Evolutionary conservation across 164 flowering plant genomes (phyloP), one percentile per base, ranked within the genome.

Genomic region (Pachysandra terminalis): DNA sequence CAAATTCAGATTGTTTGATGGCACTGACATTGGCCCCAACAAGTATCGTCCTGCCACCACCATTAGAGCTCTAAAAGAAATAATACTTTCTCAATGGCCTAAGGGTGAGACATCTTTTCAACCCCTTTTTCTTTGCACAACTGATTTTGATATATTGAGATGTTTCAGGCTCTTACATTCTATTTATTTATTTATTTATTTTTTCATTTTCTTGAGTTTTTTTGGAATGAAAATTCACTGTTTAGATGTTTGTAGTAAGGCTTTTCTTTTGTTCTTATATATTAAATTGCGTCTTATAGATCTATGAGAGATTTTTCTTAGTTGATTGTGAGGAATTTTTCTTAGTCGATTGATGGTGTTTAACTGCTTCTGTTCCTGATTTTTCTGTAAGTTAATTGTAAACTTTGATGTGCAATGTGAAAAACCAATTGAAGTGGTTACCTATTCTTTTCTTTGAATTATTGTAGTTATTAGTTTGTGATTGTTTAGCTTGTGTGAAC

Each of bases 1-100:
- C 35, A 90, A 85, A 68, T 90, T 90, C 73, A 80, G 92, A 82
- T 84, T 90, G 15, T 71, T 67, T 26, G 92, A 90, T 81, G 92
- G 94, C 23, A 78, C 81, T 19, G 92, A 88, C 69, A 85, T 88
- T 40, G 94, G 97, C 21, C 97, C 97, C 23, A 75, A 53, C 79
- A 82, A 78, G 73, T 90, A 82, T 64, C 70, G 64, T 70, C 78
- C 86, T 59, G 53, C 81, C 22, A 72, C 85, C 25, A 84, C 87
- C 17, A 84, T 89, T n/a, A 82, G 73, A 26, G 69, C 84, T 64
- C 83, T 88, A 41, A 90, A 90, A 69, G 90, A 87, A 68, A 80
- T 73, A 70, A 83, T 88, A 63, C 27, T 90, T 63, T 63, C 86
- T 8, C 81, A 77, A 63, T 90, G 97, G 97, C 89, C 97, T 17